Conservation (phyloP, 2,329 filamentous ascomycete genomes). For the Plectosphaerella cucumerina region DNA sequence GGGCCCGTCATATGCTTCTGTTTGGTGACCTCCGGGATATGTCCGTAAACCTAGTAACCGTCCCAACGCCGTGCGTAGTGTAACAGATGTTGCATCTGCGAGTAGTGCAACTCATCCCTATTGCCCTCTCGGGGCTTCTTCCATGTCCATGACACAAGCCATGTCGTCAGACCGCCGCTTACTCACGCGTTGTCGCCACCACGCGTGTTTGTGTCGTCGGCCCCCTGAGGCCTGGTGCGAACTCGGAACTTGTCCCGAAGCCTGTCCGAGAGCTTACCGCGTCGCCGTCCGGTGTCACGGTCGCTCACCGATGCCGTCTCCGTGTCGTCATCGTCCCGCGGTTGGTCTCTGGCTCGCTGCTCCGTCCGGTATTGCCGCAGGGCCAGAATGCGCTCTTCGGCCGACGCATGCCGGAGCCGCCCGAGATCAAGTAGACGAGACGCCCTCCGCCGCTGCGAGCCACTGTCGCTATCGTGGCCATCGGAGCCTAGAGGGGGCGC, state of each 20-base stretch:
- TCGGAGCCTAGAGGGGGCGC: slow-evolving; percentile 33
- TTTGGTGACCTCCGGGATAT: too few relatives aligned
- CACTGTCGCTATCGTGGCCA: slow-evolving; percentile 26
- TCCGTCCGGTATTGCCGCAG: slow-evolving; percentile 45
- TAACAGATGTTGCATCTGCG: too few relatives aligned
- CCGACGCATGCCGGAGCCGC: slow-evolving; percentile 52
- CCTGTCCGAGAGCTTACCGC: slow-evolving; percentile 41
- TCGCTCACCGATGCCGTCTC: slow-evolving; percentile 17
- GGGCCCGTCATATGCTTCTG: too few relatives aligned
- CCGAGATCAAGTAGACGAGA: slow-evolving; percentile 54
- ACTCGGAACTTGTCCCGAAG: slow-evolving; percentile 51
- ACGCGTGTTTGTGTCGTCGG: too few relatives aligned
- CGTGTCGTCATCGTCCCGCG: slow-evolving; percentile 13
- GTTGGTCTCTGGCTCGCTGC: slow-evolving; percentile 20
- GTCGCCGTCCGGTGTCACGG: slow-evolving; percentile 32
- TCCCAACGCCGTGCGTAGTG: too few relatives aligned
- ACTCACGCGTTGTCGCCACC: too few relatives aligned
- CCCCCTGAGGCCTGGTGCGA: slow-evolving; percentile 40
- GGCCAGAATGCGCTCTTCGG: slow-evolving; percentile 58
- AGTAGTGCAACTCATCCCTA: too few relatives aligned
- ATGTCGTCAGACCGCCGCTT: too few relatives aligned
- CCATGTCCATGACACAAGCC: too few relatives aligned
- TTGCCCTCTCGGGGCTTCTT: too few relatives aligned
- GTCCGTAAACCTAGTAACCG: too few relatives aligned
- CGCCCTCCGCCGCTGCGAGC: slow-evolving; percentile 35